A percentile compares a stretch with the other conserved stretches of the same genome.
These are phyloP conservation scores for Cercospora canescens DNA, from an alignment of 2,329 filamentous ascomycete species.

Conservation along the genomic window DNA sequence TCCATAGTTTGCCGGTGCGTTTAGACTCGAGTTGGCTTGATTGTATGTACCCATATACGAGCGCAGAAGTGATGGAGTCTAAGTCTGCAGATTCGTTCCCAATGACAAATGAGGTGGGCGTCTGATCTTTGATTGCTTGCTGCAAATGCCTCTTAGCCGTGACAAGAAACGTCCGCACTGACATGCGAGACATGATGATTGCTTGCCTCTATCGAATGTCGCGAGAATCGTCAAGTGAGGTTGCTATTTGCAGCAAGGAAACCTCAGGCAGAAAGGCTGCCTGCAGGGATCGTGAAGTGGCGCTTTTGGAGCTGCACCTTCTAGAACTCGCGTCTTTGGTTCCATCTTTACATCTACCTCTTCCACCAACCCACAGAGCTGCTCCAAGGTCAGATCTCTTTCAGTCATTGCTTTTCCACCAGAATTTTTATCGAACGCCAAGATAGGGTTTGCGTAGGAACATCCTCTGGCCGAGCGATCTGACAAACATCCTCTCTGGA, in stretches of 20 bases:
- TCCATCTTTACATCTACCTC: neutral
- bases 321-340: neutral
- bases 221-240: neutral
- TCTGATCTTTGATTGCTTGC: conserved; percentile 40
- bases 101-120: conserved; percentile 51
- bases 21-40: conserved; percentile 54
- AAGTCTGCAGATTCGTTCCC: conserved; percentile 68
- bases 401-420: neutral
- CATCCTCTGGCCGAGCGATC: neutral
- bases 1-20: conserved; percentile 56
- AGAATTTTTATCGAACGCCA: neutral
- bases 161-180: conserved; percentile 48
- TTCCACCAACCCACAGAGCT: neutral
- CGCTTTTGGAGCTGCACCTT: neutral
- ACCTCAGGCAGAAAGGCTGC: neutral
- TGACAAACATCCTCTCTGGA: neutral
- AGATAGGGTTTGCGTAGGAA: neutral
- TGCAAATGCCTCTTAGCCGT: conserved; percentile 47
- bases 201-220: neutral
- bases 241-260: neutral
- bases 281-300: neutral
- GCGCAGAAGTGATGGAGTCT: conserved; percentile 74
- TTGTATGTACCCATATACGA: conserved; percentile 73
- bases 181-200: conserved; percentile 43
- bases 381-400: neutral